Evolutionary conservation across 1,284 basidiomycete genomes (phyloP).

Genomic region (Moniliophthora roreri): DNA sequence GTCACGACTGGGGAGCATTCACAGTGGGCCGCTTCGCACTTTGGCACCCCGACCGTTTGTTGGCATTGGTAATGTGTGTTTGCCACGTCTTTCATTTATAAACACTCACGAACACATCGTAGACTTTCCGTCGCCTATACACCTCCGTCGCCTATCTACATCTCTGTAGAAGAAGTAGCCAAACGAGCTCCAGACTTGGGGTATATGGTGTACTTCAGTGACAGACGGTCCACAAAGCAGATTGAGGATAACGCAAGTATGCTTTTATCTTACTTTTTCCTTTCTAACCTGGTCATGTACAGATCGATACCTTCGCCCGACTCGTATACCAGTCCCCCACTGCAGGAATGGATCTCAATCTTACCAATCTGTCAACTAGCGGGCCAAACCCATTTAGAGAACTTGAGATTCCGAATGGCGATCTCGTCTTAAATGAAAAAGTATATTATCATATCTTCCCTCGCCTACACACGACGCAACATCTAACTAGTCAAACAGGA

Average conservation of each 20-base stretch:
- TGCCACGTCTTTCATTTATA: not conserved
- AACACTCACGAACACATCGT: not conserved
- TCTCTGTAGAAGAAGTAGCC: slow-evolving; percentile 49
- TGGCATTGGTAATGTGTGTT: slow-evolving; percentile 57
- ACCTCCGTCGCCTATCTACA: slow-evolving; percentile 50
- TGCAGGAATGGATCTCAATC: not conserved
- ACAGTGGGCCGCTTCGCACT: slow-evolving; percentile 61
- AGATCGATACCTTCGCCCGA: slow-evolving; percentile 39
- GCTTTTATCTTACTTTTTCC: not conserved
- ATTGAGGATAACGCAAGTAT: slow-evolving; percentile 52
- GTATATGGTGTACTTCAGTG: slow-evolving; percentile 66
- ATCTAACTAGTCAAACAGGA: slow-evolving; percentile 44
- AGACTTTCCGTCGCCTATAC: slow-evolving; percentile 65
- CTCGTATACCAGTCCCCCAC: slow-evolving; percentile 24
- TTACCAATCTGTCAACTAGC: not conserved
- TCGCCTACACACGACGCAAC: not conserved
- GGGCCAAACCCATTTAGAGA: slow-evolving; percentile 3
- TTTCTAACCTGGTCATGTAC: not conserved
- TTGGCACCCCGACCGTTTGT: slow-evolving; percentile 61
- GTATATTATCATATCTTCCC: not conserved
- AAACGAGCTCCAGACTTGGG: slow-evolving; percentile 52
- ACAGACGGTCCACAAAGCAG: slow-evolving; percentile 43
- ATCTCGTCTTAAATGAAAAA: slow-evolving; percentile 8
- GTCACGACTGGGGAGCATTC: slow-evolving; percentile 74
- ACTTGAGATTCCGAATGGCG: slow-evolving; percentile 4